Conservation (phyloP, 176 grass and related monocot species). For the Cocos nucifera region DNA sequence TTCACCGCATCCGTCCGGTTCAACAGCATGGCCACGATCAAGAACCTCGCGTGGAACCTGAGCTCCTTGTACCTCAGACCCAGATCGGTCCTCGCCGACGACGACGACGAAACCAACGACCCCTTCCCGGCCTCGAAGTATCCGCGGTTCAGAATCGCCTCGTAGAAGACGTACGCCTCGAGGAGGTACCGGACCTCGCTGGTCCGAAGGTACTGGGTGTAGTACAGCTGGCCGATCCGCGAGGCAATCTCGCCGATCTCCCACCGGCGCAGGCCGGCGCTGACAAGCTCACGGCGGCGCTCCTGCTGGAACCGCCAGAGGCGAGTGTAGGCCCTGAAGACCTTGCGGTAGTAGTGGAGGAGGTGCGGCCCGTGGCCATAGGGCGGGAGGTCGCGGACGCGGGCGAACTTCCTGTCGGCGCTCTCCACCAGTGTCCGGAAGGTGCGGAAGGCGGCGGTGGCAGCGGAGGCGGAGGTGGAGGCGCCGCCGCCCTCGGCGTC, state of each 20-base stretch:
- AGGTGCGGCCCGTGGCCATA: constrained; percentile 43
- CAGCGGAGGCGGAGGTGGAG: neutral
- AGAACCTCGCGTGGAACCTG: constrained; percentile 76
- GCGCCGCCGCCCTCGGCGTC: constrained; percentile 31
- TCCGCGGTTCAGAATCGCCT: constrained; percentile 84
- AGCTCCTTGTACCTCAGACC: constrained; percentile 83
- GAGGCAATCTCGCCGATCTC: constrained; percentile 97
- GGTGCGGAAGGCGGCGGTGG: constrained; percentile 27
- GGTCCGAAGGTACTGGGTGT: constrained; percentile 88
- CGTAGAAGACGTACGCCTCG: constrained; percentile 96
- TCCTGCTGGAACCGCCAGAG: constrained; percentile 86
- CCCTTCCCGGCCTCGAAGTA: constrained; percentile 51
- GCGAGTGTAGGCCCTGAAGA: constrained; percentile 92
- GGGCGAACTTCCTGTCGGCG: constrained; percentile 92
- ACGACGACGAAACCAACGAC: neutral
- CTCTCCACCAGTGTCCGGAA: constrained; percentile 58
- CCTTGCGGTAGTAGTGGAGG: constrained; percentile 73
- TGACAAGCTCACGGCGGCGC: constrained; percentile 62
- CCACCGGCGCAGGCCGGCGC: constrained; percentile 53
- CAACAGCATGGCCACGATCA: constrained; percentile 75
- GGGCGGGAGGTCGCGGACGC: constrained; percentile 73
- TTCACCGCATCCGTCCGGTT: constrained; percentile 57
- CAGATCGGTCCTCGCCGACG: constrained; percentile 28
- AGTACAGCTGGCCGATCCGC: constrained; percentile 99
- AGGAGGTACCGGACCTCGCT: constrained; percentile 85